Conservation (phyloP, 2,329 filamentous ascomycete species). For the Elsinoe ampelina region DNA sequence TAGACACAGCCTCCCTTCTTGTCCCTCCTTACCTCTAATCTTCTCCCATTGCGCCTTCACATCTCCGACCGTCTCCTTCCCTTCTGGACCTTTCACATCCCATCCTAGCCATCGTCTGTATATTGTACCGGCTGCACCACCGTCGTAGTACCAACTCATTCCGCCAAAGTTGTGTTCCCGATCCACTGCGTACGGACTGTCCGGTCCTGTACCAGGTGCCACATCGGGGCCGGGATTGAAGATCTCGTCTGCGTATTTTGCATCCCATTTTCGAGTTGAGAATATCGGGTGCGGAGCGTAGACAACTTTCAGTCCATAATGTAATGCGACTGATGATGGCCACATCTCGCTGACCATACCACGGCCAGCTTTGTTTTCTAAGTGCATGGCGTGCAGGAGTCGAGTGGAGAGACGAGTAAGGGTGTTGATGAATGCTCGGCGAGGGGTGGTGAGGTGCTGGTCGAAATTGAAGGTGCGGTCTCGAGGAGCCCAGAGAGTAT, state of each 20-base stretch:
- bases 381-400: slow-evolving; percentile 62
- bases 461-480: slow-evolving; percentile 45
- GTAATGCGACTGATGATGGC: slow-evolving; percentile 58
- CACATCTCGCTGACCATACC: slow-evolving; percentile 77
- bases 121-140: slow-evolving; percentile 43
- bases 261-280: slow-evolving; percentile 47
- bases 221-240: slow-evolving; percentile 48
- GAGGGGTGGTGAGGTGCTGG: slow-evolving; percentile 35
- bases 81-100: slow-evolving; percentile 40
- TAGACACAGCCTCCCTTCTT: slow-evolving; percentile 41
- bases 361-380: slow-evolving; percentile 58
- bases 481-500: slow-evolving; percentile 63
- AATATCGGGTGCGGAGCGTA: slow-evolving; percentile 52
- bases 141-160: slow-evolving; percentile 46
- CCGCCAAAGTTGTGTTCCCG: slow-evolving; percentile 46
- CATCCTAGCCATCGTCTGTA: slow-evolving; percentile 49
- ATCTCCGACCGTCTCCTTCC: slow-evolving; percentile 31
- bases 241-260: slow-evolving; percentile 43
- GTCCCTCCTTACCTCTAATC: slow-evolving; percentile 13
- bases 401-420: slow-evolving; percentile 58
- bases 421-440: slow-evolving; percentile 62
- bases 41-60: slow-evolving; percentile 7
- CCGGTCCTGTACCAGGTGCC: slow-evolving; percentile 38
- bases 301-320: slow-evolving; percentile 69
- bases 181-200: slow-evolving; percentile 42